Conservation (phyloP, 805 yeast species). For the Peterozyma xylosa region DNA sequence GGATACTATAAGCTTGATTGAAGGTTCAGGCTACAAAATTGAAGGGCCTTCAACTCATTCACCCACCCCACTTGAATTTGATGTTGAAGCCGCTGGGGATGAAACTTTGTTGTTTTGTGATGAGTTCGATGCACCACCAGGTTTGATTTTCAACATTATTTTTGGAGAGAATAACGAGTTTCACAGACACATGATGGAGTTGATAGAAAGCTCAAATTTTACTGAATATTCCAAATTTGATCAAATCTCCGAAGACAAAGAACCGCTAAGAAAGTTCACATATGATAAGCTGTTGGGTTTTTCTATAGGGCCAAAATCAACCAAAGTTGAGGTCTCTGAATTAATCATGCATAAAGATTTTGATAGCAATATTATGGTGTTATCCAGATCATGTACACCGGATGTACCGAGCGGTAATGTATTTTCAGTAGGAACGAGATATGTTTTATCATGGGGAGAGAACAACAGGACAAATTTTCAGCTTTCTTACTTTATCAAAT, state of each 20-base stretch:
- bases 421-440: conserved; percentile 69
- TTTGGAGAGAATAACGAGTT: conserved; percentile 54
- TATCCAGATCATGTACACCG: conserved; percentile 70
- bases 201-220: conserved; percentile 40
- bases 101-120: conserved; percentile 45
- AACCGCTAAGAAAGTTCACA: conserved; percentile 41
- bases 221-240: conserved; percentile 27
- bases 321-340: conserved; percentile 58
- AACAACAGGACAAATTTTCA: conserved; percentile 51
- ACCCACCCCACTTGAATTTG: conserved; percentile 43
- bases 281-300: conserved; percentile 73
- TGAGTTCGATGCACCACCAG: conserved; percentile 63
- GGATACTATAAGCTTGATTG: conserved; percentile 23
- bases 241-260: conserved; percentile 26
- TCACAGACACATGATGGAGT: conserved; percentile 28
- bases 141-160: conserved; percentile 59
- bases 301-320: conserved; percentile 89
- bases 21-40: conserved; percentile 32
- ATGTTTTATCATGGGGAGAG: conserved; percentile 67
- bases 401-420: conserved; percentile 91
- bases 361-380: conserved; percentile 47
- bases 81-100: conserved; percentile 30
- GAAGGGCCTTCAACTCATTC: conserved; percentile 61
- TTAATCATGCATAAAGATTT: conserved; percentile 47
- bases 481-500: conserved; percentile 70